Percentiles rank a stretch among this genome's conserved stretches.
phyloP scores from a whole-genome alignment of 768 basidiomycete genomes.

The Cystobasidium tubakii region DNA sequence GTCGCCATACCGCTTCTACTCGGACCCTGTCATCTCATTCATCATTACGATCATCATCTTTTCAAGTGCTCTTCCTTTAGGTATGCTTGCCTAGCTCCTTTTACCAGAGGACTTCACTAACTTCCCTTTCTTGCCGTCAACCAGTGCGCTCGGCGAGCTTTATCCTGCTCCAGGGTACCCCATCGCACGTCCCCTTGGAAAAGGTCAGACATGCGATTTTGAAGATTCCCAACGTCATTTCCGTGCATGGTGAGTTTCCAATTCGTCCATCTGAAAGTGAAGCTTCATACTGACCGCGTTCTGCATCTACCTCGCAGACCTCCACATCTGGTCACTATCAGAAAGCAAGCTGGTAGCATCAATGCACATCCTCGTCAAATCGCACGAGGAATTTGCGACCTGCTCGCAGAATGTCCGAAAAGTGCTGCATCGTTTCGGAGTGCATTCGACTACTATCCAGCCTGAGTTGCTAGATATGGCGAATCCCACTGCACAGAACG shows the following conservation, averaged over 20 bases:
- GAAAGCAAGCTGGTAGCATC: slow-evolving; percentile 92
- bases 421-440: slow-evolving; percentile 79
- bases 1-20: slow-evolving; percentile 81
- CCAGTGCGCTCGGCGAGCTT: slow-evolving; percentile 73
- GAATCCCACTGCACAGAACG: neutral
- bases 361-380: slow-evolving; percentile 82
- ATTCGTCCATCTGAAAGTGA: too few relatives aligned
- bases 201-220: slow-evolving; percentile 75
- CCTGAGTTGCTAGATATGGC: slow-evolving; percentile 40
- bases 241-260: slow-evolving; percentile 59
- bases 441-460: slow-evolving; percentile 57
- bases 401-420: slow-evolving; percentile 76
- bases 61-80: slow-evolving; percentile 81
- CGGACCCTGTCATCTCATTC: slow-evolving; percentile 85
- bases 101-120: too few relatives aligned
- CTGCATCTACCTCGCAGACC: slow-evolving; percentile 52
- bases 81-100: slow-evolving; percentile 41
- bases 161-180: slow-evolving; percentile 91
- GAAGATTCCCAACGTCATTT: slow-evolving; percentile 73
- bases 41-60: slow-evolving; percentile 95
- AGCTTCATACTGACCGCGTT: too few relatives aligned
- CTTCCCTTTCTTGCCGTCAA: too few relatives aligned
- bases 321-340: slow-evolving; percentile 96
- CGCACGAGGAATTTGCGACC: slow-evolving; percentile 81
- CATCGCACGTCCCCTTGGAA: slow-evolving; percentile 80